Conservation (phyloP, 768 basidiomycete species). For the Crepidotus variabilis region DNA sequence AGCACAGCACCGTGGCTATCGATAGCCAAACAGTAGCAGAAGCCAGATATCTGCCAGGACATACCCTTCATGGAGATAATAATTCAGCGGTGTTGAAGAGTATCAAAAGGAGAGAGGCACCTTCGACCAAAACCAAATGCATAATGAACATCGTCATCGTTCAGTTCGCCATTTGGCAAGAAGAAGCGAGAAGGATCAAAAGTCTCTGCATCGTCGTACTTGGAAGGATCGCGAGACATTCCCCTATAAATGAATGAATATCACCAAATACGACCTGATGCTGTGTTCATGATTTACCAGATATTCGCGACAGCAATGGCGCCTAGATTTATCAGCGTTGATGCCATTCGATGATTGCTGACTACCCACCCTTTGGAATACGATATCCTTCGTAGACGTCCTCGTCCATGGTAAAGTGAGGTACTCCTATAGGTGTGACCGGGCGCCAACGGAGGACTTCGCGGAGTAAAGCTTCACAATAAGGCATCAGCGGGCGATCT, state of each 20-base stretch:
- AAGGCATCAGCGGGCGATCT: slow-evolving; percentile 20
- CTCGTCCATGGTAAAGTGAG: slow-evolving; percentile 12
- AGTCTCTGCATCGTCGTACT: slow-evolving; percentile 4
- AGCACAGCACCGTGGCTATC: slow-evolving; percentile 14
- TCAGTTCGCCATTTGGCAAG: slow-evolving; percentile 16
- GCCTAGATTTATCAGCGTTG: not conserved
- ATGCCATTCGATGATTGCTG: not conserved
- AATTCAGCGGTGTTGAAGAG: slow-evolving; percentile 1
- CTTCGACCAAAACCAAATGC: slow-evolving; percentile 31
- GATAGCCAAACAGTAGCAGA: slow-evolving; percentile 19
- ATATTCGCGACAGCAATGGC: slow-evolving; percentile 22
- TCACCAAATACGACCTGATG: not conserved
- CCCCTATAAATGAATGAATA: not conserved
- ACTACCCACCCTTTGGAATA: slow-evolving; percentile 23
- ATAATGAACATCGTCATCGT: slow-evolving; percentile 19
- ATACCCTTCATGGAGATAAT: slow-evolving; percentile 10
- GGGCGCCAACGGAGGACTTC: slow-evolving; percentile 11
- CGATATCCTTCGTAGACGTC: slow-evolving; percentile 26
- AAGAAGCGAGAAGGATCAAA: slow-evolving; percentile 30
- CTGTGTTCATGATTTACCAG: slow-evolving; percentile 16
- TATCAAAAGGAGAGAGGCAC: not conserved
- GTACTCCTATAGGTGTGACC: slow-evolving; percentile 13
- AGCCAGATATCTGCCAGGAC: slow-evolving; percentile 20
- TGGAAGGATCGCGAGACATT: slow-evolving; percentile 8
- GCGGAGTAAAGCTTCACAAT: slow-evolving; percentile 8